These are phyloP conservation scores for Plasmodium relictum DNA, from an alignment of 169 alveolate genomes.

Conservation along the genomic window DNA sequence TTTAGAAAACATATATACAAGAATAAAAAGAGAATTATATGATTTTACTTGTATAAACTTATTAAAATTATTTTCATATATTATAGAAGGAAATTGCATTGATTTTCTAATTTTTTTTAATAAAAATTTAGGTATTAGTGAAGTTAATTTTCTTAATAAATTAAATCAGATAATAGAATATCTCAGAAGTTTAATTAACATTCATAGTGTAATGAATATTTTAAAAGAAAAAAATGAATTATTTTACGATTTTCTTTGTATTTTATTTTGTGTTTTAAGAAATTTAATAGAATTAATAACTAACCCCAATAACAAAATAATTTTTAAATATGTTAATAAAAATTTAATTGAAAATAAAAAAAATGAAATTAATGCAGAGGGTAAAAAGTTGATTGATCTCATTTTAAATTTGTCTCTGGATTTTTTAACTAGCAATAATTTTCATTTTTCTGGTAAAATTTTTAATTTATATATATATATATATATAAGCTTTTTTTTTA, in stretches of 20 bases:
- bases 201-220: constrained; percentile 5
- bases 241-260: constrained; percentile 36
- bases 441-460: background rate
- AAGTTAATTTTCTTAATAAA: background rate
- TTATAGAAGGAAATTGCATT: constrained; percentile 14
- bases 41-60: constrained; percentile 35
- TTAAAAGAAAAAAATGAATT: background rate
- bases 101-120: no score
- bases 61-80: constrained; percentile 37
- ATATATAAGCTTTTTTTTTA: no score
- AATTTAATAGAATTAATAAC: constrained; percentile 4
- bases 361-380: background rate
- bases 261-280: constrained; percentile 40
- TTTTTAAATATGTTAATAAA: no score
- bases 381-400: background rate
- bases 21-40: constrained; percentile 15
- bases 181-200: background rate
- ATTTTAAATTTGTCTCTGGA: background rate
- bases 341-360: constrained; percentile 2
- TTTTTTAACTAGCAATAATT: no score
- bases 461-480: background rate
- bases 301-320: no score
- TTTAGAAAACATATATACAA: constrained; percentile 13
- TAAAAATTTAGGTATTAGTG: no score
- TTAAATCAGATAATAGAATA: constrained; percentile 18